These are phyloP conservation scores for Annulohypoxylon nitens DNA, from an alignment of 495 filamentous ascomycete species.

Conservation along the genomic window DNA sequence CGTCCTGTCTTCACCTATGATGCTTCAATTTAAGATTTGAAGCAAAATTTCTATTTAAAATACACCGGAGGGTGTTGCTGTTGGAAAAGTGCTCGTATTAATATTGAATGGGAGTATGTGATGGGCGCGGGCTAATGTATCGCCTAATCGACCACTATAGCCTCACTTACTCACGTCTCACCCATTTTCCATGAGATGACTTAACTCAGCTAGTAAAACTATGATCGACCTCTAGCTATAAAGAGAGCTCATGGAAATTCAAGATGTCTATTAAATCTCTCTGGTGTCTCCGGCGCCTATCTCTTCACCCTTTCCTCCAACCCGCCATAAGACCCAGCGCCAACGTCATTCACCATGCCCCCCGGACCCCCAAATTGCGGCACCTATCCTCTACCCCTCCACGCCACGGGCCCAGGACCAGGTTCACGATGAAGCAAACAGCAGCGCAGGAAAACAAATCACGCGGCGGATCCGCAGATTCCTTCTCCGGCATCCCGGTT, in stretches of 20 bases:
- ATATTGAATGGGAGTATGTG: background rate
- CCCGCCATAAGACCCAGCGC: background rate
- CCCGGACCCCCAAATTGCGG: background rate
- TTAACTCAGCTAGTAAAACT: background rate
- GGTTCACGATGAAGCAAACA: too few relatives aligned
- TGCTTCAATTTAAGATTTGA: background rate
- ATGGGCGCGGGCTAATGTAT: background rate
- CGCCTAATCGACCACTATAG: background rate
- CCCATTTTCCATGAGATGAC: constrained; percentile 8
- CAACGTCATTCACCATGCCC: background rate
- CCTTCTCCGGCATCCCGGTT: constrained; percentile 26
- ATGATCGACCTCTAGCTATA: background rate
- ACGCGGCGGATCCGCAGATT: constrained; percentile 15
- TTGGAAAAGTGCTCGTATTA: too few relatives aligned
- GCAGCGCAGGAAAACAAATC: background rate
- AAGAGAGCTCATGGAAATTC: background rate
- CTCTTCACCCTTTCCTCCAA: background rate
- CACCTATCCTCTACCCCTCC: background rate
- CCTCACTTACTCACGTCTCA: constrained; percentile 6
- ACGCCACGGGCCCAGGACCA: background rate
- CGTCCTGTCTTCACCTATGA: background rate
- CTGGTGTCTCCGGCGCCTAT: background rate
- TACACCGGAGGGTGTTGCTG: too few relatives aligned
- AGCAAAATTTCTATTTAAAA: background rate
- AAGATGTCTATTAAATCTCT: background rate